phyloP scores from a whole-genome alignment of 768 basidiomycete species.

The Tricholoma hemisulphureum region DNA sequence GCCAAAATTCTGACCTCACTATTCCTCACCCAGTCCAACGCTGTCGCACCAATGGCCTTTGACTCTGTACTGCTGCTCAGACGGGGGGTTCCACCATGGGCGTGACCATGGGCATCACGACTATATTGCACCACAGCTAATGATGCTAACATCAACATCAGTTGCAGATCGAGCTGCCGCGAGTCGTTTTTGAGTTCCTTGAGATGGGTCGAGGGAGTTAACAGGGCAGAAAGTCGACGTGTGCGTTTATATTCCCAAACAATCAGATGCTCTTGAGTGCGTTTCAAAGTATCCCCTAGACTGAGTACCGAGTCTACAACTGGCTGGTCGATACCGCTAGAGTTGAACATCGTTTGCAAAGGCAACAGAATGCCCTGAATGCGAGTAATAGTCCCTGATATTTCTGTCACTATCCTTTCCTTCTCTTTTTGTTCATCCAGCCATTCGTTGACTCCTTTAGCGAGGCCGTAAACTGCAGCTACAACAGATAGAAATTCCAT shows the following conservation, averaged over 20 bases:
- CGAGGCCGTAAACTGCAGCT: constrained; percentile 12
- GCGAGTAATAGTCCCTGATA: constrained; percentile 14
- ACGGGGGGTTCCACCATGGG: neutral
- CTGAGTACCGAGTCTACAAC: constrained; percentile 13
- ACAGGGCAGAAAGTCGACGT: constrained; percentile 15
- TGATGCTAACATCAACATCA: constrained; percentile 20
- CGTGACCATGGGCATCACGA: neutral
- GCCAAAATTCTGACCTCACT: constrained; percentile 24
- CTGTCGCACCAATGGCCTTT: too few species aligned
- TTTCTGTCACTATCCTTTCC: constrained; percentile 14
- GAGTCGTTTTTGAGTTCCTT: constrained; percentile 23
- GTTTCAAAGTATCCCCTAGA: constrained; percentile 18
- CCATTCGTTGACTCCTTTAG: constrained; percentile 12
- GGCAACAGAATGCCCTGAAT: constrained; percentile 18
- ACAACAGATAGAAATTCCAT: constrained; percentile 16
- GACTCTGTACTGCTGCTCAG: too few species aligned
- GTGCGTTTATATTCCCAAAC: constrained; percentile 16
- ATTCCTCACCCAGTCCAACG: constrained; percentile 3
- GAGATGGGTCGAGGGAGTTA: constrained; percentile 18
- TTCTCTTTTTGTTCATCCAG: constrained; percentile 16
- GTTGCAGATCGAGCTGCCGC: constrained; percentile 19
- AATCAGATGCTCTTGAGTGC: constrained; percentile 18
- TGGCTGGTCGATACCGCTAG: constrained; percentile 4
- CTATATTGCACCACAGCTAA: constrained; percentile 7
- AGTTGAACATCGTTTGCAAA: constrained; percentile 1